phyloP scores from a whole-genome alignment of 371 early-diverging fungal genomes.

The Mortierella sp. region DNA sequence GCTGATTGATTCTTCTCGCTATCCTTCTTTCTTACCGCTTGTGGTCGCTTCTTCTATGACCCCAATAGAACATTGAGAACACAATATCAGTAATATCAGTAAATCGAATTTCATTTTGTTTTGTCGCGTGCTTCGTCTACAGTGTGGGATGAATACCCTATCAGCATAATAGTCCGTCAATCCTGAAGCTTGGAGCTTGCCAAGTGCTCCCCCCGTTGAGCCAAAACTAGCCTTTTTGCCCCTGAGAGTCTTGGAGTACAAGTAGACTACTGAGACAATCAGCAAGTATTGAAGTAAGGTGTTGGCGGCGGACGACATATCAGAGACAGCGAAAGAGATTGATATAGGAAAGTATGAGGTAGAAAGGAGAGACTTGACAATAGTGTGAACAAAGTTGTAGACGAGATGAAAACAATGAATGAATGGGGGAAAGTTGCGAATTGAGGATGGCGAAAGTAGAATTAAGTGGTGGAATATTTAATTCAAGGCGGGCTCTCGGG shows the following conservation, averaged over 20 bases:
- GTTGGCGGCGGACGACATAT: slow-evolving; percentile 19
- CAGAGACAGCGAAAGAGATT: background rate
- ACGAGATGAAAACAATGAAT: too few species aligned
- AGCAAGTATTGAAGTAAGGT: slow-evolving; percentile 30
- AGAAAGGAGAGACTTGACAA: background rate
- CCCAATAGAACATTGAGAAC: background rate
- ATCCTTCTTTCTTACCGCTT: background rate
- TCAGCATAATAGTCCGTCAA: slow-evolving; percentile 12
- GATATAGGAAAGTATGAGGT: background rate
- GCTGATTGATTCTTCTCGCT: background rate
- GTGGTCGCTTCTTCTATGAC: slow-evolving; percentile 9
- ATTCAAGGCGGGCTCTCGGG: too few species aligned
- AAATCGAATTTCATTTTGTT: background rate
- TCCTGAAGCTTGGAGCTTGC: slow-evolving; percentile 19
- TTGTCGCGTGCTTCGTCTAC: background rate
- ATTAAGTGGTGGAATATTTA: too few species aligned
- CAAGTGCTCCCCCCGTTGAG: slow-evolving; percentile 7
- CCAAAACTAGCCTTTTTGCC: slow-evolving; percentile 10
- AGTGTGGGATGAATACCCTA: background rate
- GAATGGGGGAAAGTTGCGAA: too few species aligned
- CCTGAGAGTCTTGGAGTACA: slow-evolving; percentile 15
- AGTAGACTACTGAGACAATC: slow-evolving; percentile 22
- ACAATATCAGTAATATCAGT: background rate
- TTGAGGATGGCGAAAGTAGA: too few species aligned
- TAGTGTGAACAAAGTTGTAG: too few species aligned